These are phyloP conservation scores for Penicillium crystallinum DNA, from an alignment of 495 filamentous ascomycete genomes.

Conservation along the genomic window DNA sequence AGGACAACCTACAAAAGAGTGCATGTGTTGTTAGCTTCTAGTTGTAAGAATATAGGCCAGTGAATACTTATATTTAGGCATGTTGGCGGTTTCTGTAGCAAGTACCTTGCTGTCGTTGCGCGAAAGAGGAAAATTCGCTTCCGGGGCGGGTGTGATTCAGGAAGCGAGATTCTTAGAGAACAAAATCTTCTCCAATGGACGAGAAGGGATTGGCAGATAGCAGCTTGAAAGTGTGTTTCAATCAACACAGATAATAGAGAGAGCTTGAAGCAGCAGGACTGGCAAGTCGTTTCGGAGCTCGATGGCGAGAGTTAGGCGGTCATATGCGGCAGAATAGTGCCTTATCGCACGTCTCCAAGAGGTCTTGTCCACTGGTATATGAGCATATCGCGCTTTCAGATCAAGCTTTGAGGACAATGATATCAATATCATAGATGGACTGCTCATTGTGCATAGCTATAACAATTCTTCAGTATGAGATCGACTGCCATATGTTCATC, in stretches of 20 bases:
- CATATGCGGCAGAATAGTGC: slow-evolving; percentile 10
- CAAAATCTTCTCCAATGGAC: too few relatives aligned
- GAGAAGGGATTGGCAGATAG: background rate
- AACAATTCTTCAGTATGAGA: too few relatives aligned
- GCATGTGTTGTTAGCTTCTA: slow-evolving; percentile 44
- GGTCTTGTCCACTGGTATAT: background rate
- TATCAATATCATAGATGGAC: too few relatives aligned
- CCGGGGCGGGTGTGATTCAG: slow-evolving; percentile 8
- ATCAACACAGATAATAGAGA: background rate
- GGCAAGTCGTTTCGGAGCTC: slow-evolving; percentile 10
- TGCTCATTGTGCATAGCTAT: too few relatives aligned
- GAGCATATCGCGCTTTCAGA: background rate
- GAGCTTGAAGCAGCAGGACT: background rate
- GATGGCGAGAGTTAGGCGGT: slow-evolving; percentile 20
- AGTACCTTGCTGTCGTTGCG: slow-evolving; percentile 15
- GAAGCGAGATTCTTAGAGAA: background rate
- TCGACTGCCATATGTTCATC: too few relatives aligned
- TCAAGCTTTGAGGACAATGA: too few relatives aligned
- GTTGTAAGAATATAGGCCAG: background rate
- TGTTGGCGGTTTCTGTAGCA: slow-evolving; percentile 38
- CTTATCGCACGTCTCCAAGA: background rate
- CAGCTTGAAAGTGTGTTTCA: background rate
- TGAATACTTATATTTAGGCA: slow-evolving; percentile 74
- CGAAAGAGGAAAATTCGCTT: slow-evolving; percentile 23
- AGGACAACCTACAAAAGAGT: slow-evolving; percentile 64